Conservation (phyloP, 305 asterid genomes). For the Euphrasia arctica region DNA sequence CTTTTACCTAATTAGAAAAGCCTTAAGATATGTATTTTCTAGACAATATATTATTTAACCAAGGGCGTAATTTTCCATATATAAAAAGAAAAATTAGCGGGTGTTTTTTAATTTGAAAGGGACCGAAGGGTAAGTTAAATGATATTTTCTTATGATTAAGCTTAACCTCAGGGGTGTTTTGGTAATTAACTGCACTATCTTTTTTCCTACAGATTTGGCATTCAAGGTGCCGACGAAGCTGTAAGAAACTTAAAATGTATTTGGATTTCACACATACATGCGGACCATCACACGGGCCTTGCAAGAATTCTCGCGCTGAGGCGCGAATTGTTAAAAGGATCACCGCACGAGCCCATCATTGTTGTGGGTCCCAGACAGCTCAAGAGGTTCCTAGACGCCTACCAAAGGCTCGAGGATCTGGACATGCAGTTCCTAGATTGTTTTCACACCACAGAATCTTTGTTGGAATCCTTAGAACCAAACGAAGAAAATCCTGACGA, state of each 20-base stretch:
- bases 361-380: slow-evolving; percentile 89
- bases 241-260: slow-evolving; percentile 64
- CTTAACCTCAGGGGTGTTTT: background rate
- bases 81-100: background rate
- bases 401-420: slow-evolving; percentile 86
- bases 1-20: background rate
- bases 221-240: slow-evolving; percentile 76
- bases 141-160: background rate
- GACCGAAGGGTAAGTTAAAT: background rate
- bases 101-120: background rate
- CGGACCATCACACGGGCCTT: slow-evolving; percentile 93
- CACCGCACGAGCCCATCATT: slow-evolving; percentile 61
- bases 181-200: background rate
- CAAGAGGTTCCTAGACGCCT: slow-evolving; percentile 79
- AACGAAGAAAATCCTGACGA: slow-evolving; percentile 23
- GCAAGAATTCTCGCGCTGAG: slow-evolving; percentile 85
- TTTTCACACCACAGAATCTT: slow-evolving; percentile 60
- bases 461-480: slow-evolving; percentile 41
- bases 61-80: background rate
- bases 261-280: slow-evolving; percentile 98
- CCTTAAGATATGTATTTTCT: background rate
- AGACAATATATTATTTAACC: background rate
- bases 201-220: slow-evolving; percentile 55
- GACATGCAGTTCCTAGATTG: slow-evolving; percentile 94
- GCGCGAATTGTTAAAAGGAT: slow-evolving; percentile 53